Evolutionary conservation across 768 basidiomycete genomes (phyloP).

Genomic region (Suillus subluteus): DNA sequence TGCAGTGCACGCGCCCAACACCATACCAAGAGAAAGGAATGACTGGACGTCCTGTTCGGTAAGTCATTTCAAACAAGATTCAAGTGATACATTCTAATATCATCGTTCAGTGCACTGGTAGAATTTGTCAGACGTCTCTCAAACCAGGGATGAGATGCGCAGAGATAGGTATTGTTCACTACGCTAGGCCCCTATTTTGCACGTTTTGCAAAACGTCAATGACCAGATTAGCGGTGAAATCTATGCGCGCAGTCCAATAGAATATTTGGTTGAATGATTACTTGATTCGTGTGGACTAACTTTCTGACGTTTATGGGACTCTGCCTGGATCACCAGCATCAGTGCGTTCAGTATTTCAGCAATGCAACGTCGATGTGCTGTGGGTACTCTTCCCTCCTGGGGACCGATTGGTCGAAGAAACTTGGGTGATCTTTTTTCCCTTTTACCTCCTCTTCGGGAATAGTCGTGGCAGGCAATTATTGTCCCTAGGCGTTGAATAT

Average conservation of each 20-base stretch:
- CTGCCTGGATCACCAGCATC: neutral
- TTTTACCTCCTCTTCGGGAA: too few relatives aligned
- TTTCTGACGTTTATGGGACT: neutral
- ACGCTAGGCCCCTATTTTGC: neutral
- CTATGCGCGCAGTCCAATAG: neutral
- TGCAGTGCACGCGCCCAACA: constrained; percentile 52
- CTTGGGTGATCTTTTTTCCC: too few relatives aligned
- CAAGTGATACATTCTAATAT: neutral
- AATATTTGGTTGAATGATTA: neutral
- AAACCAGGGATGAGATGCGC: neutral
- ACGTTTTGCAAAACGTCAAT: neutral
- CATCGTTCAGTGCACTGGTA: constrained; percentile 31
- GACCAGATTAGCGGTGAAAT: neutral
- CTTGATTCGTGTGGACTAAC: neutral
- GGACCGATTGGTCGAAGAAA: too few relatives aligned
- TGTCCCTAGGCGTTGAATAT: too few relatives aligned
- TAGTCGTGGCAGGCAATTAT: too few relatives aligned
- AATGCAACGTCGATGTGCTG: neutral
- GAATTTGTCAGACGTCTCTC: constrained; percentile 37
- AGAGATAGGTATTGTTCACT: too few relatives aligned
- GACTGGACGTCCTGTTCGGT: constrained; percentile 83
- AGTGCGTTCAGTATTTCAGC: neutral
- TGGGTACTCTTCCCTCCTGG: neutral
- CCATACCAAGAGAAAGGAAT: constrained; percentile 75
- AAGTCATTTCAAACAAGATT: constrained; percentile 26